Base-by-base conservation (phyloP, 2,329 filamentous ascomycete species). In the Fusarium abutilonis region DNA sequence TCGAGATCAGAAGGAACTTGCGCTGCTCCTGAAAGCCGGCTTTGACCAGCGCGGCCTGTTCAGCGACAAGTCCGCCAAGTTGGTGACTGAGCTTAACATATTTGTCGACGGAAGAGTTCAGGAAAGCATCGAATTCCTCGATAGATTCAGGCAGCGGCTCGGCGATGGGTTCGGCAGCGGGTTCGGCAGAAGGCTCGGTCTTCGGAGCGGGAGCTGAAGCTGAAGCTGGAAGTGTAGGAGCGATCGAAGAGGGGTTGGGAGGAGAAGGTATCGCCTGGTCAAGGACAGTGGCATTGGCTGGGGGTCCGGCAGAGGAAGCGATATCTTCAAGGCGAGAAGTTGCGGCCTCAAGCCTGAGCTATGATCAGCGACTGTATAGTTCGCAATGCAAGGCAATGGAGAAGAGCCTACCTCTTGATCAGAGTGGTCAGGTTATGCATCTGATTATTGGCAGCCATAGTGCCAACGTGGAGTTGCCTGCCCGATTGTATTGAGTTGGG, bases 351-450 rank as follows among this genome's bases (percentile, higher is more conserved):
- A 99, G 90, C 80, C 95, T 99, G 26, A 75, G 67, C 65, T 53
- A 81, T 73, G 57, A 78, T 87, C 76, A 86, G 85, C 72, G 75
- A 67, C 52, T 49, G 34, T 8, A 11, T 26, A 34, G 32, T 19
- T 9, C n/a, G 32, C 21, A 13, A 15, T 31, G 11, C 36, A 43
- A 32, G 9, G 23, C 7, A 14, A 28, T 5, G n/a, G 32, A 31
- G 13, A 31, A 21, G 29, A 38, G 32, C 29, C 71, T 86, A 98
- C 95, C 95, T 88, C 86, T 99, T 99, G 82, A 99, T 97, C 73
- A 99, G 86, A 51, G 95, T 99, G 32, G 93, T 96, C 63, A 99
- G 82, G 76, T 97, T 98, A 79, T 98, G 89, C 92, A 98, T 97
- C 72, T 93, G 91, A 79, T 85, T 91, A 63, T 87, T 80, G 68